Base-by-base conservation (phyloP, 2,329 filamentous ascomycete genomes). In the Kalmusia sp. region DNA sequence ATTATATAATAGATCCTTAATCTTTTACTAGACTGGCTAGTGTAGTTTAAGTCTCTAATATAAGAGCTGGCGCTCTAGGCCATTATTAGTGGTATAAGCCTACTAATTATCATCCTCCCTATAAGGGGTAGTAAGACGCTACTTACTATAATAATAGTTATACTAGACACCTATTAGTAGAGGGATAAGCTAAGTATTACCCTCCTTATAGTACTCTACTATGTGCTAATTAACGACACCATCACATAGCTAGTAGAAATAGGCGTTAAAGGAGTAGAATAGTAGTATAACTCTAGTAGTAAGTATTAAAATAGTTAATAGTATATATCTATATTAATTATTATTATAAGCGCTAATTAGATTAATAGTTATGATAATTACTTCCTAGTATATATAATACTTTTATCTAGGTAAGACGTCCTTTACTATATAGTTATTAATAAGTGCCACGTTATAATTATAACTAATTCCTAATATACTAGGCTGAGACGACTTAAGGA, bases 81-180 rank as follows among this genome's bases (percentile, higher is more conserved):
- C n/a, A n/a, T n/a, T n/a, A n/a, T n/a, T n/a, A n/a, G n/a, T n/a
- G n/a, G n/a, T n/a, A n/a, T 33, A 17, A 58, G 40, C 6, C 54
- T 41, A 33, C 51, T 61, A 11, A 43, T 57, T 2, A 49, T 63
- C 2, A 40, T 63, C 9, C 33, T 63, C 15, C 58, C 47, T 40
- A 59, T 8, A 48, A n/a, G 51, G 14, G 49, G 47, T n/a, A 48
- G 58, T 8, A 62, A 62, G 49, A 62, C 62, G 22, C 55, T 64
- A 25, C 62, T 62, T 39, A 62, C 37, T n/a, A 52, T 51, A 8
- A 55, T 46, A 17, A 53, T 49, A 15, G 62, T 40, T 45, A 34
- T 64, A n/a, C 41, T 55, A 8, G 25, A 54, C 19, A 24, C 30
- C 4, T 39, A 52, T 3, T n/a, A n/a, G n/a, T n/a, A n/a, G n/a